Base-by-base conservation (phyloP, 1,139 yeast species). In the Blastobotrys serpentis region DNA sequence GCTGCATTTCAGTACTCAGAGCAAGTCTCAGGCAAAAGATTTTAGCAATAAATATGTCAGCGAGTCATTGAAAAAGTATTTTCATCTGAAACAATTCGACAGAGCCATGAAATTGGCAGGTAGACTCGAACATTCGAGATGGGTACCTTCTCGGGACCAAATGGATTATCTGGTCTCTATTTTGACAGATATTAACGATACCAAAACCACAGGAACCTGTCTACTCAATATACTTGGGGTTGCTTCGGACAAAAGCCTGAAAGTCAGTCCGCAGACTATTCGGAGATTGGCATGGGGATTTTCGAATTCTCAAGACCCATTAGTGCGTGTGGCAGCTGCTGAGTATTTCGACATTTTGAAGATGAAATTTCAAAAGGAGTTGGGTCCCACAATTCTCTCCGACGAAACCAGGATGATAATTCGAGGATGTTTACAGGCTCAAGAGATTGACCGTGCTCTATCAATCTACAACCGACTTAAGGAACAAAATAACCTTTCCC, bases 11-110 rank as follows among this genome's bases (percentile, higher is more conserved):
- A 29, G 32, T 29, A 29, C 32, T 29, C 32, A 29, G 32, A 11
- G 32, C n/a, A 6, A 14, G 13, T 11, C n/a, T 4, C 32, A 29
- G 13, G 7, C 25, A 11, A 36, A 36, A 11, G 25, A 36, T 19
- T 36, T 36, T 19, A 18, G 26, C 19, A 36, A 36, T 14, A 18
- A 17, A 11, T 36, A 36, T 36, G 40, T 36, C 23, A 11, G 47
- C 34, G 39, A 25, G 8, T 16, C 38, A 6, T 8, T 32, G 14
- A 30, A 37, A 23, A 48, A 44, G 29, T 40, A 37, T 36, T 36
- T 50, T 8, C 34, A 44, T 32, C 32, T 47, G 33, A 45, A 37
- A 11, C 46, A 50, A 16, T 42, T 48, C 23, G 47, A 50, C 22
- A 37, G 42, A 10, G 42, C 42, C 4, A 39, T 39, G 42, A 14